These are phyloP conservation scores for Colletotrichum salicis DNA, from an alignment of 2,329 filamentous ascomycete species.

Conservation along the genomic window DNA sequence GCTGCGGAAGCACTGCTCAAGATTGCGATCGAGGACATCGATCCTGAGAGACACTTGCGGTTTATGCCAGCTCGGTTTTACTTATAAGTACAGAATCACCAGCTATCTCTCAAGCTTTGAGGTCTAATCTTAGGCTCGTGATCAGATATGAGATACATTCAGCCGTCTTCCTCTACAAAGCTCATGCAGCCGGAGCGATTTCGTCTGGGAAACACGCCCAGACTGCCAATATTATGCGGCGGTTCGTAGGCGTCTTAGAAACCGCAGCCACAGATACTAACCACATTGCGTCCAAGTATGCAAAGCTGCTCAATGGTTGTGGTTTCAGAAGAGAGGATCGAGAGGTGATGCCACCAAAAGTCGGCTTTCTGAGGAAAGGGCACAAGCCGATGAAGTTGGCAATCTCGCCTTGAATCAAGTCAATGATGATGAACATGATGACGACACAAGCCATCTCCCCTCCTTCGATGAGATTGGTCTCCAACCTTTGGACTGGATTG, in stretches of 20 bases:
- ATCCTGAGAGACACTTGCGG: constrained; percentile 65
- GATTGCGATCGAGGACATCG: constrained; percentile 68
- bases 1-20: constrained; percentile 70
- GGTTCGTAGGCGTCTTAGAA: not conserved
- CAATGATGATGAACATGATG: not conserved
- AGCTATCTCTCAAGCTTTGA: too few relatives aligned
- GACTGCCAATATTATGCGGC: not conserved
- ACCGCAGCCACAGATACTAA: constrained; percentile 2
- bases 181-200: constrained; percentile 1
- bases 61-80: constrained; percentile 74
- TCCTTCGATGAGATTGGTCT: constrained; percentile 8
- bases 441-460: not conserved
- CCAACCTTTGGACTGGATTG: constrained; percentile 9
- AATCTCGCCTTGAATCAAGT: not conserved
- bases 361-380: not conserved
- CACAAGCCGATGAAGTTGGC: not conserved
- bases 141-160: constrained; percentile 60
- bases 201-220: constrained; percentile 11
- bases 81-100: constrained; percentile 53
- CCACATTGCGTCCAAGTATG: constrained; percentile 13
- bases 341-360: not conserved
- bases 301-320: constrained; percentile 1
- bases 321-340: not conserved
- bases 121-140: too few relatives aligned
- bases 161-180: constrained; percentile 72